Conservation (phyloP, 257 asterid species). For the Agastache rugosa region DNA sequence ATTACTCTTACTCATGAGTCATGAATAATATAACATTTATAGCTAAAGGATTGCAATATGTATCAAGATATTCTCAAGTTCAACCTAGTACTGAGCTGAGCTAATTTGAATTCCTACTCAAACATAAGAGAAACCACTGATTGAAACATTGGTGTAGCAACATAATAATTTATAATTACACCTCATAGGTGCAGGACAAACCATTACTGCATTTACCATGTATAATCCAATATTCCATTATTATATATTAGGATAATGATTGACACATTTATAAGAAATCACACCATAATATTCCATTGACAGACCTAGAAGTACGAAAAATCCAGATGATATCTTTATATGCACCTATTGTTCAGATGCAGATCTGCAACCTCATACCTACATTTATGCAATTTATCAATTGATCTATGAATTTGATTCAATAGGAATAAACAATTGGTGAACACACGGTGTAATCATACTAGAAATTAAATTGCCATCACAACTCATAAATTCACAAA, state of each 20-base stretch:
- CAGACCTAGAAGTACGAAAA: background rate
- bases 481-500: constrained; percentile 4
- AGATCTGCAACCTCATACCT: constrained; percentile 24
- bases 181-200: background rate
- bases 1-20: background rate
- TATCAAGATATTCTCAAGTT: background rate
- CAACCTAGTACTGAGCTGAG: constrained; percentile 8
- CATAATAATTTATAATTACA: constrained; percentile 3
- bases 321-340: background rate
- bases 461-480: background rate
- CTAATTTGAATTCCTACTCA: background rate
- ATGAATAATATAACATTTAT: background rate
- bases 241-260: too few relatives aligned
- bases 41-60: background rate
- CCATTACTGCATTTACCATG: background rate
- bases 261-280: too few relatives aligned
- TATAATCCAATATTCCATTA: background rate
- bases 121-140: background rate
- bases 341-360: background rate
- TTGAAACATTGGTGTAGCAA: background rate
- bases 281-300: too few relatives aligned
- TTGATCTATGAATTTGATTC: constrained; percentile 7
- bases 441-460: background rate
- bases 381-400: background rate
- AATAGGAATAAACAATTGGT: background rate